Evolutionary conservation across 1,139 yeast species (phyloP), one percentile per base, ranked within the genome.

Genomic region (Yamadazyma buinensis): DNA sequence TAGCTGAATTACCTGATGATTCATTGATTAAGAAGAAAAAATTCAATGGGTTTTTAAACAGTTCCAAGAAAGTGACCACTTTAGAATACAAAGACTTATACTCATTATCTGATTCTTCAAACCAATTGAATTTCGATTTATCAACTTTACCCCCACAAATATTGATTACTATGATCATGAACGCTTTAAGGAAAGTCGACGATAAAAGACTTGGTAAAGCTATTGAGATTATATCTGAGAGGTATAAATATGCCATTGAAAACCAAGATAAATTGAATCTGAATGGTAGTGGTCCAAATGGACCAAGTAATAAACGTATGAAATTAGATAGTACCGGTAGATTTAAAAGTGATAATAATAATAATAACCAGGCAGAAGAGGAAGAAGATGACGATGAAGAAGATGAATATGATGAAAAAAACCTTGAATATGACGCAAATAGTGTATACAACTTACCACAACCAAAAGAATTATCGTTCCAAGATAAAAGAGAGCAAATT

Each of bases 101-200:
- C 54, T 75, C 80, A 28, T 66, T 90, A 38, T 80, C 83, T 40
- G 82, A 77, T 34, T 65, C 80, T 2, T 56, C 60, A 23, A 80
- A 82, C 53, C 78, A 81, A 31, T 57, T 80, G 31, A 67, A 71
- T 32, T 83, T 86, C 50, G 92, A 88, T 54, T 75, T 87, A 33
- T 71, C 85, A 7, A 63, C 75, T 7, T 64, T 90, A 12, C 84
- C 94, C 2, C 73, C 72, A 24, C 77, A 80, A 37, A 67, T 83
- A 4, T 74, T 87, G 36, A 71, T 73, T 23, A 72, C 76, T 30
- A 81, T 82, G 71, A 85, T 83, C 15, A 64, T 78, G 38, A 74
- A 77, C 28, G 88, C 84, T 2, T 67, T 83, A 48, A 66, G 67
- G 32, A 71, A 71, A 26, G 77, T 78, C 0, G 74, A 76, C 35